These are phyloP conservation scores for Cichorium intybus DNA, from an alignment of 140 eudicot species.

Conservation along the genomic window DNA sequence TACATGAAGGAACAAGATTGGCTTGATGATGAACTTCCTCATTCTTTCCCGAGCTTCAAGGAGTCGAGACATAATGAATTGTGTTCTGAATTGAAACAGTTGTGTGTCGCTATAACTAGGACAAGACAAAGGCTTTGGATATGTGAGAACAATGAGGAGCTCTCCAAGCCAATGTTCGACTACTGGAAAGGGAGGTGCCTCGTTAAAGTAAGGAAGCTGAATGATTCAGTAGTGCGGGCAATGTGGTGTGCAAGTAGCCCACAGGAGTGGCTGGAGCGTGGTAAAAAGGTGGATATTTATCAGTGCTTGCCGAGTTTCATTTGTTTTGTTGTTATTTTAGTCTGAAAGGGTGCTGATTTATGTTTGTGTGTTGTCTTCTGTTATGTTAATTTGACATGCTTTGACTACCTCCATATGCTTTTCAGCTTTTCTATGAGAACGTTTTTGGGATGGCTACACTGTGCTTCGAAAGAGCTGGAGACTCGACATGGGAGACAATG, in stretches of 20 bases:
- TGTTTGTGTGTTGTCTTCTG: not conserved
- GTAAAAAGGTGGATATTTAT: constrained; percentile 40
- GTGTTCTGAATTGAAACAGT: constrained; percentile 58
- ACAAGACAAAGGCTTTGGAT: constrained; percentile 62
- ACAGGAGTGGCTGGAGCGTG: constrained; percentile 54
- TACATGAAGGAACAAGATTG: constrained; percentile 40
- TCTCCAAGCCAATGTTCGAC: constrained; percentile 54
- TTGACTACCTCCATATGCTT: not conserved
- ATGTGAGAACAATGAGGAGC: constrained; percentile 46
- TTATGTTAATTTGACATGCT: not conserved
- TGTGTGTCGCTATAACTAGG: constrained; percentile 62
- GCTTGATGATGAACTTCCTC: constrained; percentile 21
- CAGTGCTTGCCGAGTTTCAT: not conserved
- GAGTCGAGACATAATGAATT: constrained; percentile 39
- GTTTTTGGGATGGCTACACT: constrained; percentile 58
- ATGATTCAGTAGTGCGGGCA: constrained; percentile 43
- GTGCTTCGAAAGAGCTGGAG: constrained; percentile 78
- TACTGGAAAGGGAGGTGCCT: constrained; percentile 48
- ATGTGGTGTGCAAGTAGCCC: constrained; percentile 54
- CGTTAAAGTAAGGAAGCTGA: constrained; percentile 37
- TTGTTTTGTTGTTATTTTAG: constrained; percentile 12
- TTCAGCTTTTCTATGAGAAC: constrained; percentile 59
- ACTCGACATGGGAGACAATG: constrained; percentile 41
- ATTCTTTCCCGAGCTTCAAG: constrained; percentile 39
- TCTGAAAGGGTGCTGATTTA: not conserved